Base-by-base conservation (phyloP, 768 basidiomycete genomes). In the Boletus reticulatus region DNA sequence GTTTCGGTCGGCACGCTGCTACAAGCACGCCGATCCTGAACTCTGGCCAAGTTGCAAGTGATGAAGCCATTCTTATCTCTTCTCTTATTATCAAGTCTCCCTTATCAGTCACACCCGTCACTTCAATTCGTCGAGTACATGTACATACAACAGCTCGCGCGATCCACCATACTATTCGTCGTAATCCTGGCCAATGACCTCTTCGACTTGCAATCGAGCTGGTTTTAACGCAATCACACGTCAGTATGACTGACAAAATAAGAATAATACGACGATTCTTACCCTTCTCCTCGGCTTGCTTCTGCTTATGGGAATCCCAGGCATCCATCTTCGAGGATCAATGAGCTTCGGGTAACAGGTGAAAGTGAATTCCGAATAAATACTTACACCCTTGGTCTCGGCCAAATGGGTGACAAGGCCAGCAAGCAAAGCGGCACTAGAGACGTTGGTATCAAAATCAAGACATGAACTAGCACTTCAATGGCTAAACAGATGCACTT, bases 321-420 rank as follows among this genome's bases (percentile, higher is more conserved):
- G 49, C 45, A 6, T 62, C 42, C 1, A 14, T 2, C 56, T 63
- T 41, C 38, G 2, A 43, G 22, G 17, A 46, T 32, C 9, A 8
- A 29, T 51, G 38, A 43, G 39, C 4, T 27, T 29, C 16, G 12
- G 8, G 27, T 4, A 3, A 31, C 13, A 36, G 4, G 4, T 34
- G 34, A 6, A 37, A 22, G 34, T 14, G 17, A 38, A 4, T 6
- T 17, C 6, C 34, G 11, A 14, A 37, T 8, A 1, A 45, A 24
- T 8, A 57, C 62, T 19, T 50, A 63, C 62, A 19, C 64, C 64
- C 24, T 66, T 66, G 12, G 64, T 63, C 48, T 66, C 61, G 4
- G 24, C 13, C 22, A 66, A 32, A 1, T 22, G 61, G 24, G 53
- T 43, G 27, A 29, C 6, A 37, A 0, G 2, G 39, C 64, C 62